phyloP scores from a whole-genome alignment of 2,329 filamentous ascomycete species.

The Byssochlamys sp. region DNA sequence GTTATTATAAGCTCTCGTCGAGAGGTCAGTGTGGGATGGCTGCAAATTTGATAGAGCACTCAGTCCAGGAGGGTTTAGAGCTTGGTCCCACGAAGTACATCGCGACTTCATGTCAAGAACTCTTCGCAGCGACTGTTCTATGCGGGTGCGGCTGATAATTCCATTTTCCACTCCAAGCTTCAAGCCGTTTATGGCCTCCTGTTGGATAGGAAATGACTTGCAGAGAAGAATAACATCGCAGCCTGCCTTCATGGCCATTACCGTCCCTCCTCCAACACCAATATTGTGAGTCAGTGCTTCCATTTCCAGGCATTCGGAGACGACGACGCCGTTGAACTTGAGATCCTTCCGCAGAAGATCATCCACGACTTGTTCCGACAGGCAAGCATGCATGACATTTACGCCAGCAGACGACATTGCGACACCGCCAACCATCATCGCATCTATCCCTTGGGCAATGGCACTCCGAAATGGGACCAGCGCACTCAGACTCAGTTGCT shows the following conservation, averaged over 20 bases:
- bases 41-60: conserved; percentile 69
- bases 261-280: conserved; percentile 89
- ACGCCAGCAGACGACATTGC: conserved; percentile 84
- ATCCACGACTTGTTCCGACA: conserved; percentile 87
- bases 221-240: conserved; percentile 87
- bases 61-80: conserved; percentile 75
- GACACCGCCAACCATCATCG: conserved; percentile 92
- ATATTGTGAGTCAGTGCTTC: conserved; percentile 90
- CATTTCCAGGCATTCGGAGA: conserved; percentile 95
- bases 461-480: conserved; percentile 86
- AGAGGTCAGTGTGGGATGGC: conserved; percentile 69
- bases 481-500: conserved; percentile 84
- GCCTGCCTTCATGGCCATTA: conserved; percentile 94
- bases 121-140: conserved; percentile 68
- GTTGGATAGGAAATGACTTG: conserved; percentile 75
- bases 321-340: conserved; percentile 80
- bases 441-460: conserved; percentile 74
- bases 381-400: conserved; percentile 89
- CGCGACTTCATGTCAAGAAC: conserved; percentile 72
- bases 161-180: conserved; percentile 84
- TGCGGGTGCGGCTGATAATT: conserved; percentile 70
- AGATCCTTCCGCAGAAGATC: conserved; percentile 80
- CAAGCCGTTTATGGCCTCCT: conserved; percentile 82
- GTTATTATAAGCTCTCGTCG: conserved; percentile 75
- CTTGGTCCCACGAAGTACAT: conserved; percentile 84